phyloP scores from a whole-genome alignment of 2,329 filamentous ascomycete genomes.

The Monilinia polystroma region DNA sequence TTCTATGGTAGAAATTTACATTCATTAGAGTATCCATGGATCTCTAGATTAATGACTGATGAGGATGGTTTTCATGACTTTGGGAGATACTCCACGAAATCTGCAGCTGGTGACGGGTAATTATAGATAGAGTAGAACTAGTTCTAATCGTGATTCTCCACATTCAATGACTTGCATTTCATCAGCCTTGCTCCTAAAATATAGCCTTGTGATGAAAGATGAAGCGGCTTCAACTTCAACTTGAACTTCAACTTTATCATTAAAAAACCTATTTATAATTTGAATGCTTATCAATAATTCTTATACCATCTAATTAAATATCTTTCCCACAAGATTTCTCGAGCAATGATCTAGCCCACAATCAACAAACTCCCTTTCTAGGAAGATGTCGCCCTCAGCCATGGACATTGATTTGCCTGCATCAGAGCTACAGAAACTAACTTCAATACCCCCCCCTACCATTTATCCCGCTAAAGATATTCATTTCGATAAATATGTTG shows the following conservation, averaged over 20 bases:
- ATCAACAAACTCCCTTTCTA: slow-evolving; percentile 14
- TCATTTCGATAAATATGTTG: slow-evolving; percentile 56
- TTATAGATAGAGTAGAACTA: too few relatives aligned
- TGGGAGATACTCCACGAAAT: not conserved
- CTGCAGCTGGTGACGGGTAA: too few relatives aligned
- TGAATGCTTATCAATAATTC: not conserved
- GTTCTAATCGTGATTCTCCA: slow-evolving; percentile 12
- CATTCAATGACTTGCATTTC: slow-evolving; percentile 8
- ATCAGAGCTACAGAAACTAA: slow-evolving; percentile 45
- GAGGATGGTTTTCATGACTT: not conserved
- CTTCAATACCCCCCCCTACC: slow-evolving; percentile 52
- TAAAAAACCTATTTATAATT: not conserved
- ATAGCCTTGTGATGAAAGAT: slow-evolving; percentile 14
- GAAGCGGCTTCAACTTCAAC: slow-evolving; percentile 14
- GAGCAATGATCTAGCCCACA: slow-evolving; percentile 19
- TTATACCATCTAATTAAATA: not conserved
- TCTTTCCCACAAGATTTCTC: not conserved
- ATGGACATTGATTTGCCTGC: slow-evolving; percentile 36
- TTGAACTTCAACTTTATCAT: not conserved
- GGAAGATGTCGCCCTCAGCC: slow-evolving; percentile 40
- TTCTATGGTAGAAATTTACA: not conserved
- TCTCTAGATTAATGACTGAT: not conserved
- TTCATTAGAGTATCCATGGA: not conserved
- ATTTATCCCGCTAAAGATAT: slow-evolving; percentile 63
- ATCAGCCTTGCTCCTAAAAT: slow-evolving; percentile 7